Evolutionary conservation across 148 eudicot species (phyloP), one percentile per base, ranked within the genome.

Genomic region (Amaranthus palmeri): DNA sequence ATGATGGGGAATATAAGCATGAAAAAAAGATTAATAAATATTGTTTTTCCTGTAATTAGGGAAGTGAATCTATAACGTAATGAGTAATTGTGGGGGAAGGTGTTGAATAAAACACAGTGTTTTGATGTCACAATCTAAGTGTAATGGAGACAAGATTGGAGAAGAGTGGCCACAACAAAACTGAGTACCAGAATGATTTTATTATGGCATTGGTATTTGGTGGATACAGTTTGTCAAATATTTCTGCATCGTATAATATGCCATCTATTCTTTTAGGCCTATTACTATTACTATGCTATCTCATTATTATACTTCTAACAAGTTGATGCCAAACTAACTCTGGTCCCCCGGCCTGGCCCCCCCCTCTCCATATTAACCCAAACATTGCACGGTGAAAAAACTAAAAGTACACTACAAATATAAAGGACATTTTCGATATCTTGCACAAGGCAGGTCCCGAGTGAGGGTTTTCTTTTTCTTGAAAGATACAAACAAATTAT

Each of bases 111-210:
- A 25, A 10, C 18, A 8, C 6, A 71, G 11, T 10, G 12, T 12
- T 68, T 7, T 42, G 54, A n/a, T 18, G 63, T 43, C 57, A 63
- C 41, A 47, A 62, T 6, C 64, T 62, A 59, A 9, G 46, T 42
- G n/a, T 25, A 62, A 62, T 50, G 10, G 46, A 64, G 66, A 77
- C 60, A 65, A 65, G 14, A 10, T 49, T 55, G 52, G 15, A 9
- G 51, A 76, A 64, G 17, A 71, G 54, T 77, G 75, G 79, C 52
- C 71, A 56, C 47, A 62, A 61, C 46, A 57, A 56, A 67, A 41
- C 66, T 54, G 70, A 54, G 14, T 63, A 54, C 43, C 44, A 62
- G 62, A 6, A 50, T 61, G 68, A 50, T 41, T 36, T 47, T 48
- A 50, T 25, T 25, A 25, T 25, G 36, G 36, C 2, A 25, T 25